Evolutionary conservation across 495 filamentous ascomycete species (phyloP).

Genomic region (Penicillium tannophilum): DNA sequence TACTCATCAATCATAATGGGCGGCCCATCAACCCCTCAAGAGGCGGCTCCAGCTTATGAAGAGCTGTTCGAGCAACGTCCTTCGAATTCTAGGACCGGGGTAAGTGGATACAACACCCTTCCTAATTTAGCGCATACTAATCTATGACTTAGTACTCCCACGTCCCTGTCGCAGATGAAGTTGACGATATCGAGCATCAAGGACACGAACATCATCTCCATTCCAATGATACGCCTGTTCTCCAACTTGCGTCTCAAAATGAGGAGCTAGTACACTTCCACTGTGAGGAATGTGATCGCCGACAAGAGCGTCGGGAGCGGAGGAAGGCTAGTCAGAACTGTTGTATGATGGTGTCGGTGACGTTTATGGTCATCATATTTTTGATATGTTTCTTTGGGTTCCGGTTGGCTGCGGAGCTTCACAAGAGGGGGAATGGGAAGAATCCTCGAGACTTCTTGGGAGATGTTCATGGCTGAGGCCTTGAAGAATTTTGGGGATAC

Average conservation of each 20-base stretch:
- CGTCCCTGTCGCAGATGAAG: background rate
- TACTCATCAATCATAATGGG: background rate
- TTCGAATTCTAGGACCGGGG: conserved; percentile 5
- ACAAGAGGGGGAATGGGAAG: background rate
- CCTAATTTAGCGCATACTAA: background rate
- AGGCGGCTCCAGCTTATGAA: conserved; percentile 10
- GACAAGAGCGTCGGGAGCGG: conserved; percentile 1
- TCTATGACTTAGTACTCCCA: background rate
- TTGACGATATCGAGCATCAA: background rate
- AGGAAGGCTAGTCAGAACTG: background rate
- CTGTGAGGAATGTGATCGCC: conserved; percentile 8
- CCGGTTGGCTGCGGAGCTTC: background rate
- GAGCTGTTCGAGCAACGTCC: conserved; percentile 11
- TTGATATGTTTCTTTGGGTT: background rate
- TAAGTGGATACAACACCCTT: background rate
- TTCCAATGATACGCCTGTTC: background rate
- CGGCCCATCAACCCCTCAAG: background rate
- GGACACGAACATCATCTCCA: background rate
- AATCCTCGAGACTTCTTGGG: background rate
- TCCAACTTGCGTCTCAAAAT: background rate
- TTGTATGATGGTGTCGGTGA: background rate
- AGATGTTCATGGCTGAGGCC: background rate
- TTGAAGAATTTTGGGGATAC: background rate
- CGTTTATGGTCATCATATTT: background rate
- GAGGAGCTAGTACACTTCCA: background rate